Percentiles rank a stretch among this genome's conserved stretches.
These are phyloP conservation scores for Erodium moschatum DNA, from an alignment of 441 rosid genomes.

Conservation along the genomic window DNA sequence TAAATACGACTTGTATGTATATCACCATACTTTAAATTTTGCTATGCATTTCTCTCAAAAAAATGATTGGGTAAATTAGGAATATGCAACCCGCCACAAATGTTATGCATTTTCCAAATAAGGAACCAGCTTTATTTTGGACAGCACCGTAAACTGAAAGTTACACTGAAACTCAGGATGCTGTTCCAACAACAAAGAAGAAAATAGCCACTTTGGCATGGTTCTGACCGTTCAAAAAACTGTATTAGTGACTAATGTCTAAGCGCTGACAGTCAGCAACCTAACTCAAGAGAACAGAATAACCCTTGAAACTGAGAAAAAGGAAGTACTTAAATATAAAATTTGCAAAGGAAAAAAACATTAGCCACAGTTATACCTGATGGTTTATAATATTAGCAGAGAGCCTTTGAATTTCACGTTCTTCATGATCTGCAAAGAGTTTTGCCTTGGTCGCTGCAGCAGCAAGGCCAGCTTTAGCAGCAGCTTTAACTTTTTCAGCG, in stretches of 20 bases:
- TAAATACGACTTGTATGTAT: neutral
- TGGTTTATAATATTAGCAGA: conserved; percentile 88
- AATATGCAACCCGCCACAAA: neutral
- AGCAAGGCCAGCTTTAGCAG: conserved; percentile 76
- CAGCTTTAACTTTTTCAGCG: conserved; percentile 57
- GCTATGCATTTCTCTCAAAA: neutral
- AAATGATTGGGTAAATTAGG: neutral
- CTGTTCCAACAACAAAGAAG: neutral
- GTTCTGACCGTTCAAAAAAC: neutral
- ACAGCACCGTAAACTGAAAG: neutral
- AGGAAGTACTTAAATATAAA: neutral
- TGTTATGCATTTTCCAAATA: neutral
- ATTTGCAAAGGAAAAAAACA: neutral
- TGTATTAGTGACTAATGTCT: neutral
- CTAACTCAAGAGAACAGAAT: too few relatives aligned
- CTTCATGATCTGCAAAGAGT: conserved; percentile 95
- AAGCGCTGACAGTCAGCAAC: neutral
- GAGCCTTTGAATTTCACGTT: conserved; percentile 89
- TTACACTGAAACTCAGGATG: neutral
- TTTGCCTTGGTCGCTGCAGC: conserved; percentile 92
- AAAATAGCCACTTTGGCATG: neutral
- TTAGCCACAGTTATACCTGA: conserved; percentile 41
- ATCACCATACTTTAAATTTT: neutral
- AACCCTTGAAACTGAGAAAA: neutral
- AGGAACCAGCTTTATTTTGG: neutral